Percentiles rank a stretch among this genome's conserved stretches.
These are phyloP conservation scores for Microsporum audouinii DNA, from an alignment of 2,329 filamentous ascomycete species.

Conservation along the genomic window DNA sequence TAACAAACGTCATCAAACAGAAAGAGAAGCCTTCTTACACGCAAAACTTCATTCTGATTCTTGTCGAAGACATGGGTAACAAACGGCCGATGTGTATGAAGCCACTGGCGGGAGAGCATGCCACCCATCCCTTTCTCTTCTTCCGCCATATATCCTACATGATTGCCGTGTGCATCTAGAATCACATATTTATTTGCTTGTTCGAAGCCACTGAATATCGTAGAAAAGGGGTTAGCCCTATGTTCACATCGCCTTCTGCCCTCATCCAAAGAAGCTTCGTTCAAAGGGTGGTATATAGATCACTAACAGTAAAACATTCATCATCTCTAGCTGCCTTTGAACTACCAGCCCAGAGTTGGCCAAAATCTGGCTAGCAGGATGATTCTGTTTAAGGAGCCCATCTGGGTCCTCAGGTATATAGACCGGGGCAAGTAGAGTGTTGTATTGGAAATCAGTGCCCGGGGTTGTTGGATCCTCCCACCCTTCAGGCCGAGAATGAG, in stretches of 20 bases:
- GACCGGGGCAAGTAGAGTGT: conserved; percentile 47
- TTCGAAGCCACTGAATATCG: conserved; percentile 44
- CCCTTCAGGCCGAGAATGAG: not conserved
- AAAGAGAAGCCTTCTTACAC: conserved; percentile 27
- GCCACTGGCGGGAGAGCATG: conserved; percentile 48
- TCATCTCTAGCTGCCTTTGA: conserved; percentile 53
- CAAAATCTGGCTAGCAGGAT: conserved; percentile 48
- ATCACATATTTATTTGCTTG: conserved; percentile 57
- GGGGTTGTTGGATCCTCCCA: conserved; percentile 25
- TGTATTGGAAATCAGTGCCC: conserved; percentile 35
- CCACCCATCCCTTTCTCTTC: conserved; percentile 49
- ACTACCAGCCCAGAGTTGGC: conserved; percentile 52
- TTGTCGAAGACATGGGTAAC: conserved; percentile 55
- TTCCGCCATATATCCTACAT: conserved; percentile 54
- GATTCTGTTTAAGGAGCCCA: conserved; percentile 46
- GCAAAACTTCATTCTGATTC: conserved; percentile 48
- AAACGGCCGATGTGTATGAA: conserved; percentile 52
- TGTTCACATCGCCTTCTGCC: not conserved
- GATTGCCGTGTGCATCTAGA: conserved; percentile 51
- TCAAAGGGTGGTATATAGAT: not conserved
- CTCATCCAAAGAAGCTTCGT: not conserved
- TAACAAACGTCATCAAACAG: not conserved
- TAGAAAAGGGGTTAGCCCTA: not conserved
- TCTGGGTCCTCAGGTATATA: conserved; percentile 50
- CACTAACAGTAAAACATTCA: conserved; percentile 49